Evolutionary conservation across 2,329 filamentous ascomycete genomes (phyloP), one percentile per base, ranked within the genome.

Genomic region (Xylaria sp.): DNA sequence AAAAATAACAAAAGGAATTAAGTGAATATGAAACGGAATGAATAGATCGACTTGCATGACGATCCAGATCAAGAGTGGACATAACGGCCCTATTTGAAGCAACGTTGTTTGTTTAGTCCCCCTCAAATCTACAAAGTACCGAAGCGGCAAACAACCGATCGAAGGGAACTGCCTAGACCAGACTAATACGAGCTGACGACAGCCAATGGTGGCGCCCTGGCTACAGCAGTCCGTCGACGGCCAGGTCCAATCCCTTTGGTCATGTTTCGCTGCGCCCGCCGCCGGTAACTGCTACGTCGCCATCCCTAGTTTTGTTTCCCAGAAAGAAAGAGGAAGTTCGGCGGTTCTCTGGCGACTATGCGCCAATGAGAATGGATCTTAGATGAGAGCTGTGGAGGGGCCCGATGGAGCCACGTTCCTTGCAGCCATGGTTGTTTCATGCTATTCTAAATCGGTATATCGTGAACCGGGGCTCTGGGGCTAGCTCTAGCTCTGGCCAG

Each of bases 321-420:
- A 56, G 53, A 53, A 33, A 53, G 54, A 66, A 71, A 71, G 66
- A 62, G 66, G 69, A 66, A 71, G 69, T 48, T 71, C 63, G 69
- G 69, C 66, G 69, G 59, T 69, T 71, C 57, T 66, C 60, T 36
- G 61, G 56, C 60, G 58, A 53, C 20, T 51, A 65, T 23, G 61
- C 58, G 44, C 67, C 67, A 67, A 70, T 69, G 38, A 64, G 38
- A 26, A 26, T 51, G 33, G 38, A 17, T 53, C 44, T 28, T 20
- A 31, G 46, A 42, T 65, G 64, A 51, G 23, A 23, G 23, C 23
- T 23, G 23, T 23, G 23, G 23, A 23, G 64, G 63, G n/a, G 7
- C 33, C 40, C 57, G 49, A 57, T 54, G 58, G 58, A 62, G 64
- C 57, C 40, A 51, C 46, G 66, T 58, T 59, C 66, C 66, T 67